Evolutionary conservation across 129 eudicot species (phyloP).

Genomic region (Flaveria trinervia): DNA sequence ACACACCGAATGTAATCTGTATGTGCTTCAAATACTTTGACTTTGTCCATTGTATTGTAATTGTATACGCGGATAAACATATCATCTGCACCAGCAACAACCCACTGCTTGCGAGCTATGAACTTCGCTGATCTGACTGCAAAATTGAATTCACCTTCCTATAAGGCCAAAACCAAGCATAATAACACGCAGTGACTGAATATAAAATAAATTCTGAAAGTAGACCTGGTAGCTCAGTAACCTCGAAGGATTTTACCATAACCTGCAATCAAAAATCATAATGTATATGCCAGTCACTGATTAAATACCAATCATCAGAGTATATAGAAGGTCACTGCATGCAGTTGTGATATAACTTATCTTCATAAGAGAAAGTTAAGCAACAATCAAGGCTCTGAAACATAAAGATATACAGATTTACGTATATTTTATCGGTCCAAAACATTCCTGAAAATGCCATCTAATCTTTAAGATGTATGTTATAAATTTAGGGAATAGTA

Average conservation of each 20-base stretch:
- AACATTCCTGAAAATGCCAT: conserved; percentile 19
- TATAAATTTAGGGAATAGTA: neutral
- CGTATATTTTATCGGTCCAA: neutral
- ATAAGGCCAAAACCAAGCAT: conserved; percentile 19
- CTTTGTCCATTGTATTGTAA: conserved; percentile 72
- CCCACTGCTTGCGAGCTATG: conserved; percentile 77
- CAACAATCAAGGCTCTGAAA: conserved; percentile 14
- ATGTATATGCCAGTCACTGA: neutral
- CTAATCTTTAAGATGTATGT: conserved; percentile 1
- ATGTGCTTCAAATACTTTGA: conserved; percentile 75
- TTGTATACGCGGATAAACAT: conserved; percentile 74
- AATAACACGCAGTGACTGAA: neutral
- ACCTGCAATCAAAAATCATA: conserved; percentile 46
- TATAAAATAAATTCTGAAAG: conserved; percentile 5
- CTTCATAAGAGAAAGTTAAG: conserved; percentile 27
- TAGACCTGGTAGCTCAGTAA: conserved; percentile 82
- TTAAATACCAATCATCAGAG: conserved; percentile 4
- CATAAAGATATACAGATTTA: neutral
- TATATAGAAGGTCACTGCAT: conserved; percentile 17
- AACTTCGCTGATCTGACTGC: conserved; percentile 85
- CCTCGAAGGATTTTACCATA: conserved; percentile 84
- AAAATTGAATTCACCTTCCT: neutral
- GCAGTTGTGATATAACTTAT: neutral
- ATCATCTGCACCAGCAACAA: conserved; percentile 88
- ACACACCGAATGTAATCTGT: conserved; percentile 74